These are phyloP conservation scores for Schizophyllum amplum DNA, from an alignment of 1,284 basidiomycete genomes.

Conservation along the genomic window DNA sequence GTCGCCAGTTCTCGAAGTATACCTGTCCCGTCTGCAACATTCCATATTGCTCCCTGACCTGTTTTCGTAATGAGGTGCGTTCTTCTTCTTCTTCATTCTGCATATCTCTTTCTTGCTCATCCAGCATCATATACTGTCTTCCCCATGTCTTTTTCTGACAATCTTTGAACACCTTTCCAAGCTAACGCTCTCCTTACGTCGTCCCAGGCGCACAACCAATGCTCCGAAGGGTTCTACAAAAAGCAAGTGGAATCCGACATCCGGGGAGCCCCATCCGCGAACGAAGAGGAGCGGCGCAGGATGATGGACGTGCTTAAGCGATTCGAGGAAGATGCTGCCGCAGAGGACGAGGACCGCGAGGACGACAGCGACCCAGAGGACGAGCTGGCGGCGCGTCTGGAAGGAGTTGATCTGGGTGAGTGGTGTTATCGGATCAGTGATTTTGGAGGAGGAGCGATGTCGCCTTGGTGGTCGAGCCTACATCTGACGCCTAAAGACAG, in stretches of 20 bases:
- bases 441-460: not conserved
- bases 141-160: no score
- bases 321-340: constrained; percentile 55
- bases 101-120: constrained; percentile 1
- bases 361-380: constrained; percentile 33
- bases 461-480: constrained; percentile 1
- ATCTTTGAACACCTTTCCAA: constrained; percentile 4
- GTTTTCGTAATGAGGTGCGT: constrained; percentile 65
- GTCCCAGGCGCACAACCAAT: constrained; percentile 51
- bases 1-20: constrained; percentile 67
- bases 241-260: constrained; percentile 61
- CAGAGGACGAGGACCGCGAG: constrained; percentile 27
- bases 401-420: constrained; percentile 55
- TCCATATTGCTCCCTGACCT: constrained; percentile 69
- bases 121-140: no score
- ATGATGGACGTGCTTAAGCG: constrained; percentile 65
- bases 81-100: not conserved
- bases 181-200: not conserved
- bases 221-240: constrained; percentile 72
- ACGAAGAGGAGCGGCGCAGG: constrained; percentile 42
- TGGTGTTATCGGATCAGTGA: not conserved
- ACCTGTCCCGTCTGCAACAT: constrained; percentile 75
- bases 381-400: constrained; percentile 44
- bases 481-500: constrained; percentile 22
- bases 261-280: constrained; percentile 41